phyloP scores from a whole-genome alignment of 805 yeast genomes.

The Saccharomyces paradoxus region DNA sequence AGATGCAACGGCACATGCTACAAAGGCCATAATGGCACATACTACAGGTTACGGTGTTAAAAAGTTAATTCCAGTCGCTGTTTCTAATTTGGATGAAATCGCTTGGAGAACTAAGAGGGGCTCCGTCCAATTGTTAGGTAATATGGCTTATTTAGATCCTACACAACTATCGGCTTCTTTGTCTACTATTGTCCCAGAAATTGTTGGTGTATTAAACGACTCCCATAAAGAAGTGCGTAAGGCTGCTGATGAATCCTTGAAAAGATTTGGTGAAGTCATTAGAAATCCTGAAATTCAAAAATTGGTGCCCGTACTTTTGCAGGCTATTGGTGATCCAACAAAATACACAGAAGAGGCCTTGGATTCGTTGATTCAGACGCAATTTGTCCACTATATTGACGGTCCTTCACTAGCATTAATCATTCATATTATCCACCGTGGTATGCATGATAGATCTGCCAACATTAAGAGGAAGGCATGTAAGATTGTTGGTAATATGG shows the following conservation, averaged over 20 bases:
- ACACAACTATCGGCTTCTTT: constrained; percentile 83
- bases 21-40: constrained; percentile 78
- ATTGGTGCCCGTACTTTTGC: constrained; percentile 77
- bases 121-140: constrained; percentile 89
- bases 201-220: constrained; percentile 89
- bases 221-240: constrained; percentile 94
- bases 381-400: constrained; percentile 94
- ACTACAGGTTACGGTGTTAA: constrained; percentile 91
- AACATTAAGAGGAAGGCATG: constrained; percentile 86
- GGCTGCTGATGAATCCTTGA: constrained; percentile 84
- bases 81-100: constrained; percentile 74
- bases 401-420: constrained; percentile 95
- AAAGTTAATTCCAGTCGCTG: constrained; percentile 82
- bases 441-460: constrained; percentile 92
- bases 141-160: constrained; percentile 97
- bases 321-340: constrained; percentile 95
- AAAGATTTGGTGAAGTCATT: constrained; percentile 92
- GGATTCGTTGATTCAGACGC: constrained; percentile 78
- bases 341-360: constrained; percentile 80
- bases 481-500: constrained; percentile 98
- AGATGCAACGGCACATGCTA: constrained; percentile 79
- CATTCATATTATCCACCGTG: constrained; percentile 90
- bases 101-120: constrained; percentile 97
- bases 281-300: constrained; percentile 93
- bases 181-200: constrained; percentile 88